Evolutionary conservation across 2,329 filamentous ascomycete genomes (phyloP).

Genomic region (Hysterium pulicare): DNA sequence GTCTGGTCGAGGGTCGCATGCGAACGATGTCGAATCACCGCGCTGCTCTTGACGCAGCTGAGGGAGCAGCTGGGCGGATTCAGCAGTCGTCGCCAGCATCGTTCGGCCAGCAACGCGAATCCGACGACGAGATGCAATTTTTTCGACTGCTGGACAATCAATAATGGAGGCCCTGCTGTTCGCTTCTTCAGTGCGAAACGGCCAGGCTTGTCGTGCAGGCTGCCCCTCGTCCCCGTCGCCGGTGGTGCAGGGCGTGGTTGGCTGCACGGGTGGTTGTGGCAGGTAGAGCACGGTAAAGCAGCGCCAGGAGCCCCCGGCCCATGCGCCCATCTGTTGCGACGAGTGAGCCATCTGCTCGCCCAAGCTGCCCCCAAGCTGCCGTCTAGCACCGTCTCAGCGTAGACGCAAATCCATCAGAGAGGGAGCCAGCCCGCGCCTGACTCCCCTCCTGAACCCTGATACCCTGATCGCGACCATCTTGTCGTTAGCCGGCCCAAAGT

Average conservation of each 20-base stretch:
- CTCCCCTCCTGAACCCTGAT: constrained; percentile 7
- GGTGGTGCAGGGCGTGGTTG: background rate
- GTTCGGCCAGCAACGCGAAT: constrained; percentile 5
- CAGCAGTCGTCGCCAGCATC: background rate
- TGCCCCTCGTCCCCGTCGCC: background rate
- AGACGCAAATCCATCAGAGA: constrained; percentile 1
- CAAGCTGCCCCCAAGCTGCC: background rate
- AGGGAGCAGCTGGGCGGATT: background rate
- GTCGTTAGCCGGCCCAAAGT: constrained; percentile 1
- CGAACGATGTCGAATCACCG: constrained; percentile 6
- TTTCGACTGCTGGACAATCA: too few species aligned
- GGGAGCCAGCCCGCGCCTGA: background rate
- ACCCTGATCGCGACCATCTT: background rate
- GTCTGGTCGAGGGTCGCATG: constrained; percentile 9
- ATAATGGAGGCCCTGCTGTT: background rate
- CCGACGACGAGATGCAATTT: background rate
- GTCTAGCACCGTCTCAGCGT: constrained; percentile 5
- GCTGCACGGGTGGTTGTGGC: constrained; percentile 1
- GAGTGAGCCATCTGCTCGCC: constrained; percentile 3
- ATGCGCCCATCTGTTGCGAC: constrained; percentile 2
- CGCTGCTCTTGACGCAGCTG: constrained; percentile 11
- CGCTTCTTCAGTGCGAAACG: constrained; percentile 9
- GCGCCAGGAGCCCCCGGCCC: background rate
- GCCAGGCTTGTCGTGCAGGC: constrained; percentile 3
- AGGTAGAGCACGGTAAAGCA: background rate